Base-by-base conservation (phyloP, 1,139 yeast genomes). In the Taiozyma onychis region DNA sequence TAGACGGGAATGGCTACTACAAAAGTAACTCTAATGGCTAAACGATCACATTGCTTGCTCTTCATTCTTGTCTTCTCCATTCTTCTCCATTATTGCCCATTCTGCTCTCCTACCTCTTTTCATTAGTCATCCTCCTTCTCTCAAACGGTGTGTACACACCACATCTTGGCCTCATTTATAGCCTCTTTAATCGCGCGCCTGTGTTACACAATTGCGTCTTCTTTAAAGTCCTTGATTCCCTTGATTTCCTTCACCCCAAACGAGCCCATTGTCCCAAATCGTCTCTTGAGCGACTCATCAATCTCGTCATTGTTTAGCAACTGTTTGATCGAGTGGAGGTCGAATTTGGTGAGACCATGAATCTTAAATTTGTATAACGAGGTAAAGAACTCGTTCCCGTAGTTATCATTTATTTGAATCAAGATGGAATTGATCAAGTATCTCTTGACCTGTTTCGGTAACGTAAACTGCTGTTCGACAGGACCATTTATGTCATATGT, bases 341-440 rank as follows among this genome's bases (percentile, higher is more conserved):
- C 74, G 41, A 65, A 60, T 41, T 60, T 59, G 1, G 72, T 68
- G n/a, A 70, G 59, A 2, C 71, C 74, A 48, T 68, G 65, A 4
- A 70, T 52, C 8, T 62, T 54, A 44, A 69, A 66, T 49, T 69
- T 69, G 47, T 65, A 62, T 16, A 70, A 39, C 18, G 70, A 60
- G 1, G 69, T 67, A 48, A 60, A 70, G 21, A 64, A 56, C 9
- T 55, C 51, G 47, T 68, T 67, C 6, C 74, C 74, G 47, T 69
- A 63, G 47, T 69, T 70, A 10, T 60, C 64, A 21, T 62, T 59
- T 3, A 66, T 57, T 24, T 57, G 57, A 27, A 69, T 57, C 2
- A 66, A 55, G 2, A 70, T 48, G 0, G 69, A 61, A 22, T 65
- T 65, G 6, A 68, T 59, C 27, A 67, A 51, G 7, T 63, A 59